A percentile compares a stretch with the other conserved stretches of the same genome.
These are phyloP conservation scores for Macrolepiota fuliginosa DNA, from an alignment of 768 basidiomycete species.

Conservation along the genomic window DNA sequence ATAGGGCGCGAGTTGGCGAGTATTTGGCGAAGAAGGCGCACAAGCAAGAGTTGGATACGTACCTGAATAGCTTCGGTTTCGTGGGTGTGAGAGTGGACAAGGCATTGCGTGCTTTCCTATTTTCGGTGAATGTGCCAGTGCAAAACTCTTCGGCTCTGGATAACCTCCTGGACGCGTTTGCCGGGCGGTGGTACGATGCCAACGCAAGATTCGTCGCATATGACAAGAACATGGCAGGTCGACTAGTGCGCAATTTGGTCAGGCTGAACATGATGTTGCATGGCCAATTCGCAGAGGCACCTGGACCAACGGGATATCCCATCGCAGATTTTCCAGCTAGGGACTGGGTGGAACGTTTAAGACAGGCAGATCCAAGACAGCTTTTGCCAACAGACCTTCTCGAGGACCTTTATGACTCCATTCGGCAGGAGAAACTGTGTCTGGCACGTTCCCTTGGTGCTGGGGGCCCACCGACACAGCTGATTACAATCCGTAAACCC, in stretches of 20 bases:
- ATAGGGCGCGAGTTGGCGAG: slow-evolving; percentile 79
- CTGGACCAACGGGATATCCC: slow-evolving; percentile 52
- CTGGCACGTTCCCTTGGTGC: slow-evolving; percentile 58
- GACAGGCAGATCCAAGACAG: slow-evolving; percentile 68
- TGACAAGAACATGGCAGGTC: slow-evolving; percentile 76
- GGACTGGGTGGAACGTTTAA: slow-evolving; percentile 84
- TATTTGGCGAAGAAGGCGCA: slow-evolving; percentile 77
- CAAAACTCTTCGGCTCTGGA: slow-evolving; percentile 50
- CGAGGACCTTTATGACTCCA: slow-evolving; percentile 74
- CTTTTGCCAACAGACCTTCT: slow-evolving; percentile 75
- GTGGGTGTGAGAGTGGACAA: slow-evolving; percentile 81
- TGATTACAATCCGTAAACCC: slow-evolving; percentile 68
- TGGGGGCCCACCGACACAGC: slow-evolving; percentile 43
- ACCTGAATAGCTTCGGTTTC: slow-evolving; percentile 87
- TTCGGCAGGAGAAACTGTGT: slow-evolving; percentile 67
- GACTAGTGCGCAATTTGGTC: slow-evolving; percentile 76
- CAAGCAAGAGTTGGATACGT: slow-evolving; percentile 75
- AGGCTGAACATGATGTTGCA: slow-evolving; percentile 90
- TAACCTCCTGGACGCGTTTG: slow-evolving; percentile 79
- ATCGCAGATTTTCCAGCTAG: slow-evolving; percentile 62
- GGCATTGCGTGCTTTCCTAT: slow-evolving; percentile 85
- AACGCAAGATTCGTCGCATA: slow-evolving; percentile 78
- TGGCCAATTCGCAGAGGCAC: slow-evolving; percentile 61
- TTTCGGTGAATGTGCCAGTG: slow-evolving; percentile 56
- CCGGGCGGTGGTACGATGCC: slow-evolving; percentile 86